Percentiles rank a stretch among this genome's conserved stretches.
These are phyloP conservation scores for Ceratocystis diversiconidia DNA, from an alignment of 2,329 filamentous ascomycete genomes.

Conservation along the genomic window DNA sequence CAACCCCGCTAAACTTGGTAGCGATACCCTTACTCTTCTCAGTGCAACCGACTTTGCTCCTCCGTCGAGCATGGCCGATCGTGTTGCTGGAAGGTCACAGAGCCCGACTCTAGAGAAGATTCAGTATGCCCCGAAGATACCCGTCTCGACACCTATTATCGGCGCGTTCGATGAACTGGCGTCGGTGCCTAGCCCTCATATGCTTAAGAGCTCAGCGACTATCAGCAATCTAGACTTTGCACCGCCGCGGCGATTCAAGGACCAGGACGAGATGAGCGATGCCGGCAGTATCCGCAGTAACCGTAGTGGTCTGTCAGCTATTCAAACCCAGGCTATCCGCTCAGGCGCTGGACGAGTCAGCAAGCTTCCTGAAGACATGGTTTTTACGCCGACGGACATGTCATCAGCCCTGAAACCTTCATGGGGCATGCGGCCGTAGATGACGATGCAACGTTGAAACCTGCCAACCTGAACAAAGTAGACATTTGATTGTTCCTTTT, in stretches of 20 bases:
- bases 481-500: conserved; percentile 15
- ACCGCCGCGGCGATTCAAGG: conserved; percentile 59
- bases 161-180: conserved; percentile 78
- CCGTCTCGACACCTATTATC: conserved; percentile 62
- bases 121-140: conserved; percentile 61
- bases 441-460: neutral
- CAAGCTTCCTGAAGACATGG: conserved; percentile 64
- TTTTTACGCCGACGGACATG: conserved; percentile 62
- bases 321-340: conserved; percentile 58
- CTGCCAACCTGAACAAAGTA: conserved; percentile 10
- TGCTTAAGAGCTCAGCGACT: conserved; percentile 61
- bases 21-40: conserved; percentile 60
- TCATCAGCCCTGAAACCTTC: conserved; percentile 44
- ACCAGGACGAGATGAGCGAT: conserved; percentile 45
- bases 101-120: conserved; percentile 49
- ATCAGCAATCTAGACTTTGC: conserved; percentile 74
- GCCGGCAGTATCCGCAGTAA: conserved; percentile 54
- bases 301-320: conserved; percentile 55
- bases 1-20: conserved; percentile 69
- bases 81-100: conserved; percentile 53
- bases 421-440: conserved; percentile 40
- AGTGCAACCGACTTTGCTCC: conserved; percentile 75
- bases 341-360: conserved; percentile 76
- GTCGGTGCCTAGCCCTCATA: conserved; percentile 73
- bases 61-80: conserved; percentile 50